Conservation (phyloP, 768 basidiomycete genomes). For the Auriscalpium orientale region DNA sequence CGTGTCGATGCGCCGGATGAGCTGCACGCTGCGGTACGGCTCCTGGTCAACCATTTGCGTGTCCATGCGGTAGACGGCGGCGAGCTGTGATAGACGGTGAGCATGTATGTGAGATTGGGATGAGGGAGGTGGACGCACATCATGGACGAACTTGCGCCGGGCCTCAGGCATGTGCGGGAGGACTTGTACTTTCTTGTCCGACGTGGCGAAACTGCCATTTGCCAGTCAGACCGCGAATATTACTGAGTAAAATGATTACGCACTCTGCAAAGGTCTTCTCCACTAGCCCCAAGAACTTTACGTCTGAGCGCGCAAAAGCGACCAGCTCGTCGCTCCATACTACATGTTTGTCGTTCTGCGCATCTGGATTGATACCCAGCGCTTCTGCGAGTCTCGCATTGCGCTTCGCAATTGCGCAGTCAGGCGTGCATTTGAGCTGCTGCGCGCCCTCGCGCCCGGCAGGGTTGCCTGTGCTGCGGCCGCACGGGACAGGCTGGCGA, state of each 20-base stretch:
- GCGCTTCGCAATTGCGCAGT: constrained; percentile 79
- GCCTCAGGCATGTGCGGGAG: constrained; percentile 76
- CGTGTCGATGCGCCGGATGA: constrained; percentile 76
- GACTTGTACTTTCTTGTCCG: constrained; percentile 61
- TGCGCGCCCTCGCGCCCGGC: constrained; percentile 33
- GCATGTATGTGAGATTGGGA: constrained; percentile 1
- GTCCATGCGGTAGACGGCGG: constrained; percentile 74
- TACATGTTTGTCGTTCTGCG: constrained; percentile 31
- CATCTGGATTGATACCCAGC: constrained; percentile 67
- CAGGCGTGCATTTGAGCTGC: constrained; percentile 67
- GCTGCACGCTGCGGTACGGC: constrained; percentile 77
- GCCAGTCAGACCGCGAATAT: constrained; percentile 2
- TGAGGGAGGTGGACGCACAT: constrained; percentile 35
- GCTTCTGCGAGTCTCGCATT: constrained; percentile 89
- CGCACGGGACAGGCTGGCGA: constrained; percentile 67
- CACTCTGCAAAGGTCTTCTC: constrained; percentile 82
- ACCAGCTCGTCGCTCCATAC: constrained; percentile 59
- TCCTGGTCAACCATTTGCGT: constrained; percentile 88
- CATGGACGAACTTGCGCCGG: constrained; percentile 77
- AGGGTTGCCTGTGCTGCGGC: constrained; percentile 42
- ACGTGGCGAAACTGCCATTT: constrained; percentile 49
- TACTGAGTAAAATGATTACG: constrained; percentile 21
- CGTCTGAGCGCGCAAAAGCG: constrained; percentile 50
- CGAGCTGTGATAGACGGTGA: constrained; percentile 40
- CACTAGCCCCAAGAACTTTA: constrained; percentile 61